Evolutionary conservation across 2,329 filamentous ascomycete species (phyloP), one percentile per base, ranked within the genome.

Genomic region (Raffaelea albimanens): DNA sequence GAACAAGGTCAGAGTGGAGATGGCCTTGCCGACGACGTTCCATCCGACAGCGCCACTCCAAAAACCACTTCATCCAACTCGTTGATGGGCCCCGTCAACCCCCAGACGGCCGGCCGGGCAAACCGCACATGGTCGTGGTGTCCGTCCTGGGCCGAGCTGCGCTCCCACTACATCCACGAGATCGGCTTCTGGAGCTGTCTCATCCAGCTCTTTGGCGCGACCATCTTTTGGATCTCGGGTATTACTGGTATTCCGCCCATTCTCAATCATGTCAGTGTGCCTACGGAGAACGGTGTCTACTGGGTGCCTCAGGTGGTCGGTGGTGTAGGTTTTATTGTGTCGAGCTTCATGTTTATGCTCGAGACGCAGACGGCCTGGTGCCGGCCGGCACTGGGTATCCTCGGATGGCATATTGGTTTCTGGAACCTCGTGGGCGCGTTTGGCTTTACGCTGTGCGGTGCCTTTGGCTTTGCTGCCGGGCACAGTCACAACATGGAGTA

Each of bases 61-160:
- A n/a, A n/a, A n/a, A n/a, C n/a, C n/a, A n/a, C n/a, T n/a, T n/a
- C n/a, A n/a, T n/a, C n/a, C n/a, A n/a, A n/a, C n/a, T n/a, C n/a
- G n/a, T n/a, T n/a, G n/a, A n/a, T n/a, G n/a, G n/a, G n/a, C n/a
- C n/a, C n/a, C n/a, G n/a, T n/a, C n/a, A n/a, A n/a, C n/a, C n/a
- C n/a, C n/a, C n/a, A n/a, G n/a, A n/a, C n/a, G n/a, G n/a, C n/a
- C n/a, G n/a, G n/a, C n/a, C n/a, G n/a, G n/a, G n/a, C n/a, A n/a
- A n/a, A n/a, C n/a, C n/a, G n/a, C n/a, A n/a, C n/a, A n/a, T 84
- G 80, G 75, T 65, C 67, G 5, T 85, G 80, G 81, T 75, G 70
- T 52, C 82, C 81, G 3, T 72, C 74, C 0, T 67, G 63, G 62
- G 55, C 70, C 19, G 78, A 84, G 43, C 61, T 85, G 16, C 64